A percentile compares a stretch with the other conserved stretches of the same genome.
phyloP scores from a whole-genome alignment of 805 yeast species.

The Wickerhamiella kurtzmanii region DNA sequence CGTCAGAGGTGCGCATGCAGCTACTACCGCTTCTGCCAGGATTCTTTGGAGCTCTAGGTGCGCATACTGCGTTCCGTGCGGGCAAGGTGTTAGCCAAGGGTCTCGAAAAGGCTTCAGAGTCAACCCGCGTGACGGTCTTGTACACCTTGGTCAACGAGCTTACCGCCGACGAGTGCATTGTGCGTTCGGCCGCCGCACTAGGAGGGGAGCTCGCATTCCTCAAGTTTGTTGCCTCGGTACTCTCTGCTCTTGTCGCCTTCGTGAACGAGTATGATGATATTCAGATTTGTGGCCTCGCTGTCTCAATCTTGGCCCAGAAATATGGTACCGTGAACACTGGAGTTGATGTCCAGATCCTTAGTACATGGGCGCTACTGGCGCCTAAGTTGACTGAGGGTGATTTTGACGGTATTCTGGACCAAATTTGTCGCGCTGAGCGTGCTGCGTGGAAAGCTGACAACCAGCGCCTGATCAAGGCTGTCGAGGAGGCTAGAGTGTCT shows the following conservation, averaged over 20 bases:
- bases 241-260: conserved; percentile 15
- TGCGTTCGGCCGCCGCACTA: conserved; percentile 22
- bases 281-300: conserved; percentile 60
- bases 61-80: conserved; percentile 36
- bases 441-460: conserved; percentile 9
- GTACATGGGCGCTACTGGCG: conserved; percentile 20
- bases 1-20: conserved; percentile 5
- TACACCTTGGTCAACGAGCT: conserved; percentile 71
- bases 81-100: conserved; percentile 53
- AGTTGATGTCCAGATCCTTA: conserved; percentile 26
- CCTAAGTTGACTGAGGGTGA: conserved; percentile 13
- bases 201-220: conserved; percentile 26
- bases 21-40: conserved; percentile 26
- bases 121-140: conserved; percentile 38
- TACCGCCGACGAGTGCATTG: conserved; percentile 33
- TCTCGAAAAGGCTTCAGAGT: conserved; percentile 32
- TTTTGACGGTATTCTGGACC: conserved; percentile 12
- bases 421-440: conserved; percentile 13
- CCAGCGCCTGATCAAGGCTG: conserved; percentile 20
- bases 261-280: conserved; percentile 32
- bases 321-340: conserved; percentile 15
- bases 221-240: conserved; percentile 13
- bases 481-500: conserved; percentile 38
- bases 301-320: conserved; percentile 52
- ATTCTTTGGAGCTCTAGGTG: conserved; percentile 33